Percentiles rank a stretch among this genome's conserved stretches.
These are phyloP conservation scores for Pyrenopolyporus hunteri DNA, from an alignment of 495 filamentous ascomycete genomes.

Conservation along the genomic window DNA sequence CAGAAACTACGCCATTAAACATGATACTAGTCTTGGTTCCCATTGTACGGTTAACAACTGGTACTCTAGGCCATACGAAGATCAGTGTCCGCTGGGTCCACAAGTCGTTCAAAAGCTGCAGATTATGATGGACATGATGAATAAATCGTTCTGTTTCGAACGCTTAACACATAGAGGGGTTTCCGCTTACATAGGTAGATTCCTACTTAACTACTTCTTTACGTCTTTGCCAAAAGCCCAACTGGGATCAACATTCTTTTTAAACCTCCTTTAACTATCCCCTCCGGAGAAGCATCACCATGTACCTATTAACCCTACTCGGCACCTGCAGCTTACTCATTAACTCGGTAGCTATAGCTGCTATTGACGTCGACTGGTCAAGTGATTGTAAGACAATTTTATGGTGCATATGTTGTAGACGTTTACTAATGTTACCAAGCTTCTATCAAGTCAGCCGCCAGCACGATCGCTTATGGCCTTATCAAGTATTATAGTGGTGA, in stretches of 20 bases:
- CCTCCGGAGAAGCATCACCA: conserved; percentile 3
- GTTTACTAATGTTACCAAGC: conserved; percentile 19
- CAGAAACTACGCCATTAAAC: neutral
- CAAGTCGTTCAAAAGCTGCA: conserved; percentile 9
- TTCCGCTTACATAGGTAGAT: no score
- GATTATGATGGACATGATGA: neutral
- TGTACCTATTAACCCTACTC: conserved; percentile 12
- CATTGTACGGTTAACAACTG: no score
- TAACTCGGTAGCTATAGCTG: conserved; percentile 12
- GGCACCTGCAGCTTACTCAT: conserved; percentile 16
- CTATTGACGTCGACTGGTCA: conserved; percentile 33
- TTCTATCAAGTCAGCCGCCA: conserved; percentile 30
- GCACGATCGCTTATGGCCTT: conserved; percentile 33
- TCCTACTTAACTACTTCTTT: conserved; percentile 10
- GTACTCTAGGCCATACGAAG: no score
- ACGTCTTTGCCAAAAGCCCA: conserved; percentile 1
- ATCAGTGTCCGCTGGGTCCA: conserved; percentile 15
- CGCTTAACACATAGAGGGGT: conserved; percentile 10
- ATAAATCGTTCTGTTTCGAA: conserved; percentile 12
- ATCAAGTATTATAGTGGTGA: conserved; percentile 62
- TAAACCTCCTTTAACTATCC: neutral
- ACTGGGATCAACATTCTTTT: neutral
- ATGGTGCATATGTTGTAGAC: neutral
- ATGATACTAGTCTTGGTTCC: conserved; percentile 2
- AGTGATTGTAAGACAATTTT: conserved; percentile 24